Evolutionary conservation across 1,284 basidiomycete genomes (phyloP), one percentile per base, ranked within the genome.

Genomic region (Thecaphora frezii): DNA sequence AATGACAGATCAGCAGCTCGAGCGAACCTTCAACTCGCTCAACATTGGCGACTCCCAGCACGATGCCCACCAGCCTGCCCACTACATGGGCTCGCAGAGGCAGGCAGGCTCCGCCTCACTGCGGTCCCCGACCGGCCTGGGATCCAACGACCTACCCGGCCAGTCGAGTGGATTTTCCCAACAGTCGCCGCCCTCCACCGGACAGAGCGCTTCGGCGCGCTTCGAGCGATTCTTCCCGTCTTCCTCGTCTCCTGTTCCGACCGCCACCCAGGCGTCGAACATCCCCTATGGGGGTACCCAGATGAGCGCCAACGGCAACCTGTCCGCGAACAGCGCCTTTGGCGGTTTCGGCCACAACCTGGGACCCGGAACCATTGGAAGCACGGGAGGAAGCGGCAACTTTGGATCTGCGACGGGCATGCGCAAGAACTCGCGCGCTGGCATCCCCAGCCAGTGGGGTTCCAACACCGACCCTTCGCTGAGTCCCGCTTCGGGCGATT

Each of bases 211-310:
- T 10, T 67, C 73, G 12, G 69, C 73, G 19, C 55, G 73, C 14
- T 74, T 74, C 39, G 73, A 74, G 46, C 66, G 73, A 30, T 73
- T 74, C 58, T 74, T 74, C 45, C 59, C 57, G 28, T 57, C 65
- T 23, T 61, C 65, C 12, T 57, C 65, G 28, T 58, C 65, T 13
- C 55, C 61, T 49, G 50, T 50, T 23, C 45, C 54, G 28, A 42
- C 59, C 43, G 23, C 47, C 24, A 58, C 57, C 40, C 56, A 59
- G 33, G 51, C 60, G 37, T 60, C 65, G 8, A 53, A 51, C 22
- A 47, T 67, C 13, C 52, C 51, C 39, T 54, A 54, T n/a, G 61
- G 53, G 21, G 63, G 61, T 38, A 55, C 54, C 39, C 58, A 53
- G 13, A 49, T 61, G 9, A 61, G 67, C n/a, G 51, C 65, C 7